phyloP scores from a whole-genome alignment of 345 rosid species.

The Eucalyptus melliodora region DNA sequence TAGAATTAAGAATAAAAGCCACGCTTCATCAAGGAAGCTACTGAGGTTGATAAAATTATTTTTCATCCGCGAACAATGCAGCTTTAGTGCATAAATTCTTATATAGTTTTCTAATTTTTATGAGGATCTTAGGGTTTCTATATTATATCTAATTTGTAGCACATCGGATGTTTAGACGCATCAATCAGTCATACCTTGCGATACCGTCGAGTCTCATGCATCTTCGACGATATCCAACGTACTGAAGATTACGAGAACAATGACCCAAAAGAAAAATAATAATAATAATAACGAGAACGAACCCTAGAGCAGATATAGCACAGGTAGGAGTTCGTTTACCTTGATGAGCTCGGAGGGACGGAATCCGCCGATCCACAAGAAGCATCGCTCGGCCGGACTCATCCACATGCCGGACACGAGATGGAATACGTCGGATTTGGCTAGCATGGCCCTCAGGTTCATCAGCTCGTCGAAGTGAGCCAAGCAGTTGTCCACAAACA shows the following conservation, averaged over 20 bases:
- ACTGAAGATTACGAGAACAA: not conserved
- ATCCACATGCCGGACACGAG: slow-evolving; percentile 43
- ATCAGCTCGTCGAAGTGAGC: slow-evolving; percentile 19
- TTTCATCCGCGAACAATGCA: not conserved
- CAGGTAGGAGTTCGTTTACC: not conserved
- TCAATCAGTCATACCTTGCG: not conserved
- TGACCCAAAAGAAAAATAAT: too few relatives aligned
- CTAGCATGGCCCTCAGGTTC: slow-evolving; percentile 14
- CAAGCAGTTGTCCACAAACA: slow-evolving; percentile 21
- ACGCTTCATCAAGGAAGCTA: not conserved
- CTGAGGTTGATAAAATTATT: not conserved
- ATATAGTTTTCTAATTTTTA: not conserved
- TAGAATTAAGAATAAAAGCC: not conserved
- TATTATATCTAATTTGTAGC: not conserved
- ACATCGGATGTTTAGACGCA: not conserved
- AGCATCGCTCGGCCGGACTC: slow-evolving; percentile 34
- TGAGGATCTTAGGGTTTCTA: not conserved
- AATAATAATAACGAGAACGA: not conserved
- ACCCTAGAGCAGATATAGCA: not conserved
- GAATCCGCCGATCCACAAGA: slow-evolving; percentile 45
- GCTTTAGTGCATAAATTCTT: not conserved
- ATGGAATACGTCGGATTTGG: slow-evolving; percentile 30
- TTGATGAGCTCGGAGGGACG: slow-evolving; percentile 41
- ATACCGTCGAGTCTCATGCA: not conserved
- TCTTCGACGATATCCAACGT: not conserved